Base-by-base conservation (phyloP, 2,329 filamentous ascomycete genomes). In the Calcarisporium arbuscula region DNA sequence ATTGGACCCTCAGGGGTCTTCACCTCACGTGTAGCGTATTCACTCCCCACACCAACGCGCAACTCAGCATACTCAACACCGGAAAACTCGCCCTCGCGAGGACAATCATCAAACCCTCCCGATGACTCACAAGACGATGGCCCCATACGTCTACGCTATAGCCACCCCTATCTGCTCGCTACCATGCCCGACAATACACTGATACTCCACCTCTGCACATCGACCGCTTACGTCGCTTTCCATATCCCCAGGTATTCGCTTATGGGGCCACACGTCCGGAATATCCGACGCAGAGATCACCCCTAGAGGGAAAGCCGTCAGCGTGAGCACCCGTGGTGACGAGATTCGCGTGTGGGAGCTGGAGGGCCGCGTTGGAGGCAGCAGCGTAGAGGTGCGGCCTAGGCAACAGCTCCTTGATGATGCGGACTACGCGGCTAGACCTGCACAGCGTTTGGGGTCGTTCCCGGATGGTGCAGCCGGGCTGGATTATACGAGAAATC, bases 181-280 rank as follows among this genome's bases (percentile, higher is more conserved):
- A 85, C 85, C 0, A 77, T 94, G 44, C 78, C 83, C 0, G 88
- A 95, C 57, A 95, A 95, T 52, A 95, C 89, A 0, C 65, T 95
- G 18, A 80, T 87, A 2, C 67, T 94, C 21, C 84, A 92, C 51
- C 69, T 94, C 20, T 85, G 90, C 47, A 86, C 47, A 5, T 90
- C 87, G 0, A 85, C 74, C 4, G 62, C 75, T n/a, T 2, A 70
- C 75, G 0, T 62, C 68, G 0, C 67, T 95, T 3, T 75, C 73
- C 1, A 80, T 95, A 36, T 82, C 83, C 23, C 64, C 77, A 0
- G 85, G 84, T 1, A 81, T 80, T 43, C 74, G 86, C 19, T 73
- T 95, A 6, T 95, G 86, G 85, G 89, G 89, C 7, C 89, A 95
- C 53, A 95, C 89, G 0, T 94, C 88, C 2, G 85, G 85, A 4